A percentile compares a stretch with the other conserved stretches of the same genome.
Conservation (phyloP, 495 filamentous ascomycete species). For the Letharia columbiana region DNA sequence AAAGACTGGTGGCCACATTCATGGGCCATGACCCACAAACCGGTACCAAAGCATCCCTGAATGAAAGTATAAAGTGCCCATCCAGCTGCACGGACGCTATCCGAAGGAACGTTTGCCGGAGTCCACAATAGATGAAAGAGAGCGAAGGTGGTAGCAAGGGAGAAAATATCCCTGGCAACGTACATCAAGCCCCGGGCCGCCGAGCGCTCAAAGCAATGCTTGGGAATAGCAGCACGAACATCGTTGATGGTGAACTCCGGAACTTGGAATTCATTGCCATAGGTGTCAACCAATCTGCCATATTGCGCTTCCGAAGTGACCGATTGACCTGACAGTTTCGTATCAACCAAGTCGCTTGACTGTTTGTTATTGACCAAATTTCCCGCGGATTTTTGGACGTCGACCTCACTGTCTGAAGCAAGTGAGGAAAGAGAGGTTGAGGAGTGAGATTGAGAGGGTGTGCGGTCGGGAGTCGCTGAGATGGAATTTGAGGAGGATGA, state of each 20-base stretch:
- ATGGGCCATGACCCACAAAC: constrained; percentile 64
- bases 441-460: constrained; percentile 69
- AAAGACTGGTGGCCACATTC: constrained; percentile 75
- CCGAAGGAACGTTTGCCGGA: constrained; percentile 50
- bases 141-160: constrained; percentile 50
- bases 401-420: constrained; percentile 45
- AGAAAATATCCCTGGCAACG: constrained; percentile 52
- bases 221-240: constrained; percentile 53
- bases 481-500: constrained; percentile 54
- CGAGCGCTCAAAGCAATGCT: constrained; percentile 60
- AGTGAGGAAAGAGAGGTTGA: constrained; percentile 88
- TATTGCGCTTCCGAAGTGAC: background rate
- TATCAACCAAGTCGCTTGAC: constrained; percentile 5
- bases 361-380: background rate
- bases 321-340: background rate
- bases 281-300: constrained; percentile 46
- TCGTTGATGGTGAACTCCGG: constrained; percentile 66
- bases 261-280: constrained; percentile 62
- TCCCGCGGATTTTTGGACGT: background rate
- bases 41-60: constrained; percentile 58
- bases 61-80: constrained; percentile 58
- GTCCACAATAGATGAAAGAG: constrained; percentile 59
- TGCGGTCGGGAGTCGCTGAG: constrained; percentile 56
- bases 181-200: constrained; percentile 51
- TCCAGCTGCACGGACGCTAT: constrained; percentile 37